phyloP scores from a whole-genome alignment of 495 filamentous ascomycete species.

The Neurospora sp. region DNA sequence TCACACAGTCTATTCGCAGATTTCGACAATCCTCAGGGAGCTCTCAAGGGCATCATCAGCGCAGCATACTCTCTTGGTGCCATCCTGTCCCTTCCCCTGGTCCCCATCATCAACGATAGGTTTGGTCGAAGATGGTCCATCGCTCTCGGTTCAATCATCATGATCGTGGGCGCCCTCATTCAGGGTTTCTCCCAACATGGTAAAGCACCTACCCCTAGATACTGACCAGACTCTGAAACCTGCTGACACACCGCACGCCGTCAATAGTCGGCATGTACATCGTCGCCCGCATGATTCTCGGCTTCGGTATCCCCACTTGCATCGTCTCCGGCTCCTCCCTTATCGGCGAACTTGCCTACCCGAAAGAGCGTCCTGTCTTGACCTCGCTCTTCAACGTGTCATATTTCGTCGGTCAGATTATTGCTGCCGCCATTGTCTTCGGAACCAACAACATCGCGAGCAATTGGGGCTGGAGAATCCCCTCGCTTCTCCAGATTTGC shows the following conservation, averaged over 20 bases:
- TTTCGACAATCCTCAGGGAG: conserved; percentile 28
- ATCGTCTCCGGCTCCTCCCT: conserved; percentile 55
- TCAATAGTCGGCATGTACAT: conserved; percentile 50
- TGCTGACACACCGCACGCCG: not conserved
- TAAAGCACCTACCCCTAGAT: conserved; percentile 8
- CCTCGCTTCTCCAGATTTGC: conserved; percentile 47
- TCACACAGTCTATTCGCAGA: conserved; percentile 7
- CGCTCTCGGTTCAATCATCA: conserved; percentile 46
- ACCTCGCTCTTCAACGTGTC: conserved; percentile 60
- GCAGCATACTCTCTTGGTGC: conserved; percentile 47
- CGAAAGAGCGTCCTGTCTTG: conserved; percentile 54
- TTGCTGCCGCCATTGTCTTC: conserved; percentile 50
- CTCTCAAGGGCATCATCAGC: conserved; percentile 34
- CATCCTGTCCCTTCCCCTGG: conserved; percentile 46
- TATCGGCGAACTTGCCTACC: conserved; percentile 57
- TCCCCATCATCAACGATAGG: conserved; percentile 48
- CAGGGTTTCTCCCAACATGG: conserved; percentile 34
- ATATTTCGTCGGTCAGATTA: conserved; percentile 54
- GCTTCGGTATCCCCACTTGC: conserved; percentile 55
- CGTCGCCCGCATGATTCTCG: conserved; percentile 53
- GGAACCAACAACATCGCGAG: conserved; percentile 46
- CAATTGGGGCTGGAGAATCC: conserved; percentile 59
- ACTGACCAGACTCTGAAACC: not conserved
- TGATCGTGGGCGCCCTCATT: conserved; percentile 48
- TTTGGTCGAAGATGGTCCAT: conserved; percentile 51